phyloP scores from a whole-genome alignment of 2,329 filamentous ascomycete species.

The Cercospora nicotianae region DNA sequence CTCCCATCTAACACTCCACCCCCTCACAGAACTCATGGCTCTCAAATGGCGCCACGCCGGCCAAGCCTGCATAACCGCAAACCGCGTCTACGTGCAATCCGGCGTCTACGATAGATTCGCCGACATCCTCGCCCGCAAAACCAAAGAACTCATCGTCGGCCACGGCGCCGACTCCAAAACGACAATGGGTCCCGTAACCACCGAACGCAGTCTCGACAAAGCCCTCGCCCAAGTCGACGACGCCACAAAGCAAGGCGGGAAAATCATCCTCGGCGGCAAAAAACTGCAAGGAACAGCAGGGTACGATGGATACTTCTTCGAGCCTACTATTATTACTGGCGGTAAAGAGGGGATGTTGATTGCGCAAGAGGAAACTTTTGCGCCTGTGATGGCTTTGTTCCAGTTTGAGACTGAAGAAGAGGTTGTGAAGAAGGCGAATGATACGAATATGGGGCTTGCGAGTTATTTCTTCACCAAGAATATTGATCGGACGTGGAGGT shows the following conservation, averaged over 20 bases:
- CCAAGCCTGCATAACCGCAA: conserved; percentile 65
- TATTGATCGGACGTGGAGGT: conserved; percentile 63
- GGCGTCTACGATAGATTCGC: conserved; percentile 64
- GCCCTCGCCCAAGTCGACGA: conserved; percentile 59
- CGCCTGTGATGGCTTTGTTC: conserved; percentile 63
- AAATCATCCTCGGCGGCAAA: conserved; percentile 62
- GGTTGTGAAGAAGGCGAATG: conserved; percentile 59
- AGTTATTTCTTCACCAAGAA: conserved; percentile 70
- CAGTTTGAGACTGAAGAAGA: conserved; percentile 67
- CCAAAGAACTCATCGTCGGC: conserved; percentile 58
- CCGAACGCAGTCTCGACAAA: conserved; percentile 57
- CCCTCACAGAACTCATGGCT: conserved; percentile 43
- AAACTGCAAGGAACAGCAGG: conserved; percentile 44
- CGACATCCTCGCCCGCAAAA: conserved; percentile 54
- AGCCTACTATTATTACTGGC: conserved; percentile 64
- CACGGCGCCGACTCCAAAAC: conserved; percentile 60
- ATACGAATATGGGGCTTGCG: conserved; percentile 64
- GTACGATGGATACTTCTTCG: conserved; percentile 65
- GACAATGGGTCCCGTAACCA: conserved; percentile 63
- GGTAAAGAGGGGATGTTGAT: conserved; percentile 60
- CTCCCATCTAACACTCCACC: conserved; percentile 5
- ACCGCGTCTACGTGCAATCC: conserved; percentile 64
- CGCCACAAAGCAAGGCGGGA: conserved; percentile 62
- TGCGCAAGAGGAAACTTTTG: conserved; percentile 63
- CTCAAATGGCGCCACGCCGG: conserved; percentile 62